Conservation (phyloP, 2,329 filamentous ascomycete species). For the Microascus cirrosus region DNA sequence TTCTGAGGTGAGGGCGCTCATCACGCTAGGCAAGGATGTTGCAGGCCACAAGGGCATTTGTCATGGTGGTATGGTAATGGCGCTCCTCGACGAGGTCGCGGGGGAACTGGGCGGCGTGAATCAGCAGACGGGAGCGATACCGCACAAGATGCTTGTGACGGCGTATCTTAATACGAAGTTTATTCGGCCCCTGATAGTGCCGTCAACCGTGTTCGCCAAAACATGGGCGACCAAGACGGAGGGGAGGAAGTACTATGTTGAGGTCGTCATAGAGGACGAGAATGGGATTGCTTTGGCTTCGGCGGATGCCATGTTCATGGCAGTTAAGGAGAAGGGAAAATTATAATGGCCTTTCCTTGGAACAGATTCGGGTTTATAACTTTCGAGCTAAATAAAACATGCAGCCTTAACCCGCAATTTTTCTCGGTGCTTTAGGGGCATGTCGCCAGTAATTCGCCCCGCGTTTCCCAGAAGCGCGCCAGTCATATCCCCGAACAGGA, state of each 20-base stretch:
- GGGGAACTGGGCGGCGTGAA: constrained; percentile 24
- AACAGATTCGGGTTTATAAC: no score
- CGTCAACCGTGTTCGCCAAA: constrained; percentile 17
- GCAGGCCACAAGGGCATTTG: constrained; percentile 19
- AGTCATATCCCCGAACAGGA: not conserved
- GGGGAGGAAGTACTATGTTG: constrained; percentile 18
- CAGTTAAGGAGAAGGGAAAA: not conserved
- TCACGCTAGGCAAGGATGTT: constrained; percentile 20
- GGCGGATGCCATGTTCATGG: not conserved
- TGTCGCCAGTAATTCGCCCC: not conserved
- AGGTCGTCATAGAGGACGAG: constrained; percentile 11
- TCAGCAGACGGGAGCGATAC: constrained; percentile 15
- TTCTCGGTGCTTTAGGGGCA: not conserved
- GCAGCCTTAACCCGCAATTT: not conserved
- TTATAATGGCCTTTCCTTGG: not conserved
- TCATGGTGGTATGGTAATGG: constrained; percentile 23
- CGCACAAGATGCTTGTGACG: constrained; percentile 19
- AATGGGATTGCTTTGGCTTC: constrained; percentile 8
- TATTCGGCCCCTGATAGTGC: constrained; percentile 17
- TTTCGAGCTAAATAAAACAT: not conserved
- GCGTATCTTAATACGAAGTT: constrained; percentile 22
- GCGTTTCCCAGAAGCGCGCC: not conserved
- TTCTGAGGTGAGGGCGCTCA: constrained; percentile 16
- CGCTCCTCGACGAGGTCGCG: constrained; percentile 24
- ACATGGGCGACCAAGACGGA: constrained; percentile 18